phyloP scores from a whole-genome alignment of 441 rosid species.

The Populus tomentosa region DNA sequence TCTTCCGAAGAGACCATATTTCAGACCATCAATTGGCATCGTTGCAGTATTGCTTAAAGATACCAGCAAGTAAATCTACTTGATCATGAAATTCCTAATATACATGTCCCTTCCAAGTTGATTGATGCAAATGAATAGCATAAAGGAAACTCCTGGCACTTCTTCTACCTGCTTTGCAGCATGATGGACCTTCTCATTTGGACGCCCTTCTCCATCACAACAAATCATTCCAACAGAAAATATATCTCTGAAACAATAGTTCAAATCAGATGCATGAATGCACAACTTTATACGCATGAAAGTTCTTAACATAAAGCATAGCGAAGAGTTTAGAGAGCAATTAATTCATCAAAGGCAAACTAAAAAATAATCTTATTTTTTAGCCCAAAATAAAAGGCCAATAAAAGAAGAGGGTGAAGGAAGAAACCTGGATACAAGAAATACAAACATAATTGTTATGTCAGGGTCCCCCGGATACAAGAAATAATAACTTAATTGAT shows the following conservation, averaged over 20 bases:
- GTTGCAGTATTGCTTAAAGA: not conserved
- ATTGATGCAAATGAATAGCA: constrained; percentile 10
- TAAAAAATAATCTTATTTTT: too few species aligned
- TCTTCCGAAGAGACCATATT: not conserved
- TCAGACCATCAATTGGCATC: not conserved
- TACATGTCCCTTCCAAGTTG: not conserved
- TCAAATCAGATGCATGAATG: constrained; percentile 24
- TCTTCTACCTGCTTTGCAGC: constrained; percentile 80
- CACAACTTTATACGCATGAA: not conserved
- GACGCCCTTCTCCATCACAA: constrained; percentile 94
- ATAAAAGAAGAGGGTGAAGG: too few species aligned
- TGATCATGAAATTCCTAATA: not conserved
- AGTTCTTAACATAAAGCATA: too few species aligned
- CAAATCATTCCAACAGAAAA: constrained; percentile 93
- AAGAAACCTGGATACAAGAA: too few species aligned
- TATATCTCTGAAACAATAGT: constrained; percentile 60
- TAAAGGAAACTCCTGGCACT: constrained; percentile 2
- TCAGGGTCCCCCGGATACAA: too few species aligned
- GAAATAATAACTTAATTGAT: too few species aligned
- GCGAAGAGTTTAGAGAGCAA: too few species aligned
- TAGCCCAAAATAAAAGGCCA: too few species aligned
- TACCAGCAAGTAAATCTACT: not conserved
- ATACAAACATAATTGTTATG: too few species aligned
- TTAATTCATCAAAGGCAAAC: too few species aligned
- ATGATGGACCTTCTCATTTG: constrained; percentile 79